Percentiles rank a stretch among this genome's conserved stretches.
Evolutionary conservation across 345 rosid genomes (phyloP).

Genomic region (Pseudoturritis turrita): DNA sequence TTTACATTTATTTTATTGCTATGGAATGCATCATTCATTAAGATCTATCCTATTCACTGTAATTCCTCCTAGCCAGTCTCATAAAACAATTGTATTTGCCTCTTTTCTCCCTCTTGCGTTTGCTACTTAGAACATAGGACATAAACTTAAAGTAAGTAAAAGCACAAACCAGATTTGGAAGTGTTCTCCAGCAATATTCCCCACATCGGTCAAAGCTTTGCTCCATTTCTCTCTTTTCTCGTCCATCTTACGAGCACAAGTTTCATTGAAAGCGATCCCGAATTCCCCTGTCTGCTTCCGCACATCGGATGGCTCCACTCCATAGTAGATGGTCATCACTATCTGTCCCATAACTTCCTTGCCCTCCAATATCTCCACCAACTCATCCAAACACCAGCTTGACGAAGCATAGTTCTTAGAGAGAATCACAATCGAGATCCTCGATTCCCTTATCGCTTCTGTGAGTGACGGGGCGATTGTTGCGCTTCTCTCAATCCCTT

Average conservation of each 20-base stretch:
- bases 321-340: background rate
- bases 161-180: background rate
- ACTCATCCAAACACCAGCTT: slow-evolving; percentile 9
- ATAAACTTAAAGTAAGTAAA: background rate
- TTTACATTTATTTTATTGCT: too few species aligned
- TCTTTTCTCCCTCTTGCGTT: too few species aligned
- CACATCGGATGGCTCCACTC: background rate
- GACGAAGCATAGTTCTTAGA: slow-evolving; percentile 4
- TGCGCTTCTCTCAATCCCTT: background rate
- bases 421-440: background rate
- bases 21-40: too few species aligned
- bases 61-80: too few species aligned
- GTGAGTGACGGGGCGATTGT: background rate
- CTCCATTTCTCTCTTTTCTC: background rate
- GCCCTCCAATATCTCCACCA: background rate
- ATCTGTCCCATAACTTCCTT: background rate
- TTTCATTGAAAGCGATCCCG: background rate
- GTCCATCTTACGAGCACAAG: background rate
- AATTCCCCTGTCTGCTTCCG: background rate
- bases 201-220: background rate
- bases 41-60: too few species aligned
- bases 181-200: background rate
- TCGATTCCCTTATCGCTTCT: background rate
- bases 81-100: too few species aligned
- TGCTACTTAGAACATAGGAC: background rate